These are phyloP conservation scores for Recurvomyces mirabilis DNA, from an alignment of 495 filamentous ascomycete genomes.

Conservation along the genomic window DNA sequence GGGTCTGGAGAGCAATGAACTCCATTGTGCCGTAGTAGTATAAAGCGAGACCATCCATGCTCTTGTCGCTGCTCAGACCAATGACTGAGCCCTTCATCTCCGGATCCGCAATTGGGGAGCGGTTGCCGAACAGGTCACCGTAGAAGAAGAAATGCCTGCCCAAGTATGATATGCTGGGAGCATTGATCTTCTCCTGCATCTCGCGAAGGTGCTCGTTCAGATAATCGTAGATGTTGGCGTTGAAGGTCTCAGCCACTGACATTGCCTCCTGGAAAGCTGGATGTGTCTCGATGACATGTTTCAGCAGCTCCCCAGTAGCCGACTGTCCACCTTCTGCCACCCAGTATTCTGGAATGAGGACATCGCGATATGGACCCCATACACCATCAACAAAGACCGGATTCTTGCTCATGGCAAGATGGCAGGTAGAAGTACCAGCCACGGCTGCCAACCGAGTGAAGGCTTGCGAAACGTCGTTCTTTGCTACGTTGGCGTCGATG, in stretches of 20 bases:
- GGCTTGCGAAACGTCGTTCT: conserved; percentile 79
- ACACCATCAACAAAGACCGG: conserved; percentile 88
- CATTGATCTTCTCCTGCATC: conserved; percentile 51
- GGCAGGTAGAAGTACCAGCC: conserved; percentile 92
- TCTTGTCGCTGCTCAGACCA: conserved; percentile 74
- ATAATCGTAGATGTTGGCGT: conserved; percentile 84
- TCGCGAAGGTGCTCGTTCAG: conserved; percentile 79
- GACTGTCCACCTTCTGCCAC: conserved; percentile 95
- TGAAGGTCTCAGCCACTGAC: conserved; percentile 63
- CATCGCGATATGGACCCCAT: conserved; percentile 93
- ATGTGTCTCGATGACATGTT: conserved; percentile 88
- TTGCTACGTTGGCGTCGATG: conserved; percentile 45
- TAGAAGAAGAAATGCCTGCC: conserved; percentile 96
- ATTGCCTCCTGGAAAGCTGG: conserved; percentile 69
- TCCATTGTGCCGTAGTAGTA: conserved; percentile 93
- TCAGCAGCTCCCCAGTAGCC: conserved; percentile 84
- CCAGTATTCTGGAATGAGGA: conserved; percentile 83
- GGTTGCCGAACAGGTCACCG: conserved; percentile 95
- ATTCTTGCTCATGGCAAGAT: conserved; percentile 85
- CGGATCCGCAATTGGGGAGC: conserved; percentile 82
- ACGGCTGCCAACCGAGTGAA: conserved; percentile 91
- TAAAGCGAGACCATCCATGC: conserved; percentile 72
- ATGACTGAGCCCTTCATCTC: conserved; percentile 83
- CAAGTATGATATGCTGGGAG: conserved; percentile 70
- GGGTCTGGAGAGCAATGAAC: conserved; percentile 92